Conservation (phyloP, 1,139 yeast species). For the Hansenula anomala region DNA sequence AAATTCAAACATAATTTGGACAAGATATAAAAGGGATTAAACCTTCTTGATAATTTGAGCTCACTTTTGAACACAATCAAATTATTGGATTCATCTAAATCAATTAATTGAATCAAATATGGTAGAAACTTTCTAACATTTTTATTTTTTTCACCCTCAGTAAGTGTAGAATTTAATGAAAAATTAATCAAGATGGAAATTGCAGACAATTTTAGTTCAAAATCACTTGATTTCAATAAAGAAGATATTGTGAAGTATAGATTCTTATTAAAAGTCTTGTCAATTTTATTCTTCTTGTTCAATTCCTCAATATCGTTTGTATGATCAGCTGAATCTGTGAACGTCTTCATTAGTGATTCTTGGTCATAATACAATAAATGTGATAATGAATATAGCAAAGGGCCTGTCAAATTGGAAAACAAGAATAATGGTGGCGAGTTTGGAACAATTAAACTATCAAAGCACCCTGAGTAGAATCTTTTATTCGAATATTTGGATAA, state of each 20-base stretch:
- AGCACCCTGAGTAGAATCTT: slow-evolving; percentile 17
- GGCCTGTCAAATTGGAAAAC: slow-evolving; percentile 22
- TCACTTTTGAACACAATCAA: slow-evolving; percentile 12
- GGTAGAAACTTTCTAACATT: slow-evolving; percentile 26
- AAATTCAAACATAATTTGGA: slow-evolving; percentile 27
- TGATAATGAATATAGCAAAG: slow-evolving; percentile 26
- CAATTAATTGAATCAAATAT: slow-evolving; percentile 24
- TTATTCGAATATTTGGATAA: slow-evolving; percentile 12
- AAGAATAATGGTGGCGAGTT: slow-evolving; percentile 20
- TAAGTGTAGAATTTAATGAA: slow-evolving; percentile 20
- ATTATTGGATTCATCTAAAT: slow-evolving; percentile 10
- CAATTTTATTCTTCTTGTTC: slow-evolving; percentile 24
- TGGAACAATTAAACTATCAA: slow-evolving; percentile 18
- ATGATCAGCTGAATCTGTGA: not conserved
- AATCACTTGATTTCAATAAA: slow-evolving; percentile 23
- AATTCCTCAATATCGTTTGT: not conserved
- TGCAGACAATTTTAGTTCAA: slow-evolving; percentile 25
- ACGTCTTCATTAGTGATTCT: slow-evolving; percentile 2
- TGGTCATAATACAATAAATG: slow-evolving; percentile 21
- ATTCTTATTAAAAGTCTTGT: slow-evolving; percentile 38
- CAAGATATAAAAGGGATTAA: slow-evolving; percentile 25
- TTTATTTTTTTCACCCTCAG: slow-evolving; percentile 9
- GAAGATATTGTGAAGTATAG: slow-evolving; percentile 25
- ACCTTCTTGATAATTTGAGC: slow-evolving; percentile 19
- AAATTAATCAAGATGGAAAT: slow-evolving; percentile 24